Evolutionary conservation across 306 rosid genomes (phyloP).

Genomic region (Glycyrrhiza uralensis): DNA sequence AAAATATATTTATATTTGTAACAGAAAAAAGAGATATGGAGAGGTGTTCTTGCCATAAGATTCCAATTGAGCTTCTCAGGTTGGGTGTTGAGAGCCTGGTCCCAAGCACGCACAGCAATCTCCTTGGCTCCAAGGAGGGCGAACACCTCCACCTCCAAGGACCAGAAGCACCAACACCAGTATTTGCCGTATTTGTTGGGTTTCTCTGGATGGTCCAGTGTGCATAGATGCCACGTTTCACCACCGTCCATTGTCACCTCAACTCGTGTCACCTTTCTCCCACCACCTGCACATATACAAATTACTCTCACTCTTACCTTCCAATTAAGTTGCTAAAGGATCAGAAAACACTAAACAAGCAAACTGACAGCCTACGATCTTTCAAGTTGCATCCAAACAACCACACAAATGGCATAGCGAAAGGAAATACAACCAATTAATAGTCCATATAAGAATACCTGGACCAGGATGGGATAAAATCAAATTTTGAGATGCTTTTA

Average conservation of each 20-base stretch:
- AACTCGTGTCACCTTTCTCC: constrained; percentile 87
- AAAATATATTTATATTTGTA: no score
- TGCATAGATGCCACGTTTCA: constrained; percentile 70
- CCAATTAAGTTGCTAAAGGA: background rate
- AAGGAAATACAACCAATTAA: no score
- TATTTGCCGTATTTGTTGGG: constrained; percentile 68
- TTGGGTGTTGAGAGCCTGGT: constrained; percentile 74
- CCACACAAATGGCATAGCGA: no score
- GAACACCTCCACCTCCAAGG: constrained; percentile 66
- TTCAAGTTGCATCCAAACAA: background rate
- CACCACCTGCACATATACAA: constrained; percentile 55
- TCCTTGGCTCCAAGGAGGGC: constrained; percentile 61
- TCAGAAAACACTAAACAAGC: background rate
- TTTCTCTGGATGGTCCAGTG: constrained; percentile 60
- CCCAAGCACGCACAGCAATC: constrained; percentile 88
- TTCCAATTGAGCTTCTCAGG: constrained; percentile 92
- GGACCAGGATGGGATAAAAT: no score
- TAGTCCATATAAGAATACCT: no score
- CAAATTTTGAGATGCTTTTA: no score
- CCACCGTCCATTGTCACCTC: constrained; percentile 81
- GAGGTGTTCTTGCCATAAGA: constrained; percentile 48
- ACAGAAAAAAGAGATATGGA: background rate
- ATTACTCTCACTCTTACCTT: background rate
- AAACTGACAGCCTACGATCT: background rate
- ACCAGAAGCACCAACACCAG: constrained; percentile 99